Percentiles rank a stretch among this genome's conserved stretches.
Conservation (phyloP, 805 yeast species). For the Ogataea allantospora region DNA sequence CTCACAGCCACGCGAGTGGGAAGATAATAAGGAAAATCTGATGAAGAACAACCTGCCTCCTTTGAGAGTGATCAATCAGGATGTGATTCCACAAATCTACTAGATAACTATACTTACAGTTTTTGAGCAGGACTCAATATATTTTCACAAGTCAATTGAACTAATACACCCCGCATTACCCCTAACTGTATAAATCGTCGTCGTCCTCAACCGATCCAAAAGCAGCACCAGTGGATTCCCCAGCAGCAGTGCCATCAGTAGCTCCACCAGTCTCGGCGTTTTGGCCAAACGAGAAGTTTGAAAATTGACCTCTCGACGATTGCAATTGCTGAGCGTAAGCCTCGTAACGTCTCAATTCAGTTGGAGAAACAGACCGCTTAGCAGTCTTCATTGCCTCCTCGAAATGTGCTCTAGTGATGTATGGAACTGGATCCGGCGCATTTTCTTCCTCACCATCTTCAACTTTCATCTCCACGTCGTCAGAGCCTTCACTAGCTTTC, state of each 20-base stretch:
- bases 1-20: conserved; percentile 10
- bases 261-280: conserved; percentile 32
- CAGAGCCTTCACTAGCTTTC: conserved; percentile 39
- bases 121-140: conserved; percentile 14
- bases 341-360: conserved; percentile 97
- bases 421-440: conserved; percentile 94
- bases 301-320: conserved; percentile 92
- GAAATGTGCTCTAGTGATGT: conserved; percentile 86
- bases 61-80: conserved; percentile 12
- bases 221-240: conserved; percentile 38
- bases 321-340: conserved; percentile 96
- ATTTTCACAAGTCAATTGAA: conserved; percentile 9
- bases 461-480: conserved; percentile 38
- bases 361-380: conserved; percentile 93
- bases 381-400: conserved; percentile 99
- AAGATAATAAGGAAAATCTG: conserved; percentile 15
- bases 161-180: conserved; percentile 5
- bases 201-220: conserved; percentile 51
- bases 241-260: conserved; percentile 33
- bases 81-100: conserved; percentile 3
- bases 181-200: conserved; percentile 41
- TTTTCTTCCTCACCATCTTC: conserved; percentile 50
- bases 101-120: conserved; percentile 6
- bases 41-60: conserved; percentile 9
- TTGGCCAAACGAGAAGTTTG: conserved; percentile 82